Evolutionary conservation across 2,329 filamentous ascomycete genomes (phyloP), one percentile per base, ranked within the genome.

Genomic region (Cladosporium sphaerospermum): DNA sequence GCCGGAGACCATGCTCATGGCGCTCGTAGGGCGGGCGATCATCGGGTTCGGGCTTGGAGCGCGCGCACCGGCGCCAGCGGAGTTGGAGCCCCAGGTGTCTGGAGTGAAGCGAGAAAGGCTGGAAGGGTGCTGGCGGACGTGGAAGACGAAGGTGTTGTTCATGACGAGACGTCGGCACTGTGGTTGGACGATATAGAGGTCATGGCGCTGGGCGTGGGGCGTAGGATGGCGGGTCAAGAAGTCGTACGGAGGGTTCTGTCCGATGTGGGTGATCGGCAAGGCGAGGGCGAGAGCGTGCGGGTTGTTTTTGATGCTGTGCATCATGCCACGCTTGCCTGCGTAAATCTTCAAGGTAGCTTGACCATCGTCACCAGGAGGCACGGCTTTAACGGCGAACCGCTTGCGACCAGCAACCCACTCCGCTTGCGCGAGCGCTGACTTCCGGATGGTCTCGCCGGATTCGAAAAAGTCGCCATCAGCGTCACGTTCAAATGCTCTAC

Each of bases 111-210:
- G 64, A 2, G 71, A 71, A 0, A 79, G 71, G 1, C 79, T 80
- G 0, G 89, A 86, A 0, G 91, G 88, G 67, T 99, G 91, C 66
- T 99, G 93, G 43, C 93, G 88, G 56, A 99, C 87, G 50, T 88
- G 88, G 69, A 99, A 99, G 28, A 99, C 92, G 66, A 96, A 99
- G 0, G 93, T 99, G 68, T 99, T 97, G 75, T 97, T 96, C 53
- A 95, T 78, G 1, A 89, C 91, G 28, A 99, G 77, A 23, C 85
- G 83, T 59, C 86, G 81, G 68, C 93, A 99, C 70, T 99, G 95
- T 1, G 95, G 93, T 67, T 97, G 93, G 42, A 91, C 88, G 58
- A 99, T 88, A 69, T 99, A 99, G 54, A 99, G 84, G 67, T 99
- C 93, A 69, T 99, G 91, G 40, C 92, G 83, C 66, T 96, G 90